A percentile compares a stretch with the other conserved stretches of the same genome.
Conservation (phyloP, 805 yeast species). For the Candida dendrica region DNA sequence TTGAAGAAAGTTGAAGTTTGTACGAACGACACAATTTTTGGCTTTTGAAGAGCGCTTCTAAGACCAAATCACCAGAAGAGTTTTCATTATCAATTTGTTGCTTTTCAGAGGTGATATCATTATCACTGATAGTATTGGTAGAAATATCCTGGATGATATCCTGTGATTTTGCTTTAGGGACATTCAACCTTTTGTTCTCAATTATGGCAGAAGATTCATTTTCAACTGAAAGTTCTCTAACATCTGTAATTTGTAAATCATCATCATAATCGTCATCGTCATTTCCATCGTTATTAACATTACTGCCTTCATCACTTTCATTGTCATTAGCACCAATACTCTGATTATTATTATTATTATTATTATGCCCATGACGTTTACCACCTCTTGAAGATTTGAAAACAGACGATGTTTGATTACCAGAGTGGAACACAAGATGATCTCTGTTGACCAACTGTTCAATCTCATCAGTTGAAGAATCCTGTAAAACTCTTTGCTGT, state of each 20-base stretch:
- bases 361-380: too few relatives aligned
- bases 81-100: slow-evolving; percentile 4
- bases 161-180: not conserved
- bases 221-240: slow-evolving; percentile 21
- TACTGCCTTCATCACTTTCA: not conserved
- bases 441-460: slow-evolving; percentile 1
- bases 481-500: slow-evolving; percentile 1
- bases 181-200: not conserved
- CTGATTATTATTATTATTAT: too few relatives aligned
- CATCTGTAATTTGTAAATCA: slow-evolving; percentile 35
- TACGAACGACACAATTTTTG: slow-evolving; percentile 27
- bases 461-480: slow-evolving; percentile 3
- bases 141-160: not conserved
- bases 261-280: slow-evolving; percentile 22
- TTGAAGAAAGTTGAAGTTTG: slow-evolving; percentile 24
- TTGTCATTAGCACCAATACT: not conserved
- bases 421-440: too few relatives aligned
- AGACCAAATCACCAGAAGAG: slow-evolving; percentile 27
- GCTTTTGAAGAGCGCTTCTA: slow-evolving; percentile 32
- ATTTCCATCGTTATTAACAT: too few relatives aligned
- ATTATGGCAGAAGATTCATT: not conserved
- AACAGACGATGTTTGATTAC: too few relatives aligned
- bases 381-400: too few relatives aligned
- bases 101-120: not conserved
- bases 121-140: slow-evolving; percentile 1